Percentiles rank a stretch among this genome's conserved stretches.
phyloP scores from a whole-genome alignment of 2,329 filamentous ascomycete species.

The Penicillium sp. region DNA sequence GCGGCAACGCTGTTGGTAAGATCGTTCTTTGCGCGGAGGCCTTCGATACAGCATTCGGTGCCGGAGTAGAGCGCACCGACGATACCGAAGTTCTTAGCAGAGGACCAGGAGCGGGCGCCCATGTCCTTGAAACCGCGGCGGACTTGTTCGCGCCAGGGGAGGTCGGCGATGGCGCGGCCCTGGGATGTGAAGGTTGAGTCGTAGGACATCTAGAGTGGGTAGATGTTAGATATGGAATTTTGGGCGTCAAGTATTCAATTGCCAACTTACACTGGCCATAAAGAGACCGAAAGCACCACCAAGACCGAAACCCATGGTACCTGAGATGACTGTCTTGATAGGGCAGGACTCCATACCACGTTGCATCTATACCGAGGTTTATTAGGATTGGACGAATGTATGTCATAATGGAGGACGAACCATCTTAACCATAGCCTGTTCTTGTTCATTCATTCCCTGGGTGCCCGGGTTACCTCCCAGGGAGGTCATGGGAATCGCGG shows the following conservation, averaged over 20 bases:
- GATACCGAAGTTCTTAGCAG: slow-evolving; percentile 91
- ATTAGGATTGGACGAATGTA: neutral
- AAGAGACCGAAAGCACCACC: slow-evolving; percentile 94
- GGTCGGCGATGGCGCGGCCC: slow-evolving; percentile 55
- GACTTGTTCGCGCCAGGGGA: slow-evolving; percentile 82
- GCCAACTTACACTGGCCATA: slow-evolving; percentile 80
- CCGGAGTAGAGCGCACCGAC: slow-evolving; percentile 88
- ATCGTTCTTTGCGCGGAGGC: slow-evolving; percentile 86
- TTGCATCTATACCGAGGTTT: slow-evolving; percentile 61
- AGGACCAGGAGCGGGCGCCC: slow-evolving; percentile 76
- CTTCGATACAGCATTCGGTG: slow-evolving; percentile 95
- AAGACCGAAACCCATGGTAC: slow-evolving; percentile 89
- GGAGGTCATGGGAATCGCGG: slow-evolving; percentile 31
- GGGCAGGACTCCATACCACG: slow-evolving; percentile 86
- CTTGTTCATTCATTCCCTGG: slow-evolving; percentile 47
- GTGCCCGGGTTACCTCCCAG: slow-evolving; percentile 28
- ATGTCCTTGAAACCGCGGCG: slow-evolving; percentile 89
- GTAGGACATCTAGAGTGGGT: slow-evolving; percentile 78
- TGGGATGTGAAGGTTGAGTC: slow-evolving; percentile 76
- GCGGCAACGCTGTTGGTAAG: slow-evolving; percentile 81
- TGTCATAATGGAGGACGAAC: slow-evolving; percentile 25
- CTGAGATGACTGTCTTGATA: slow-evolving; percentile 83
- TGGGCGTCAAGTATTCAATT: neutral
- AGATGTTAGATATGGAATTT: neutral
- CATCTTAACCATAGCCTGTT: slow-evolving; percentile 49